These are phyloP conservation scores for Colletotrichum lupini DNA, from an alignment of 2,329 filamentous ascomycete species.

Conservation along the genomic window DNA sequence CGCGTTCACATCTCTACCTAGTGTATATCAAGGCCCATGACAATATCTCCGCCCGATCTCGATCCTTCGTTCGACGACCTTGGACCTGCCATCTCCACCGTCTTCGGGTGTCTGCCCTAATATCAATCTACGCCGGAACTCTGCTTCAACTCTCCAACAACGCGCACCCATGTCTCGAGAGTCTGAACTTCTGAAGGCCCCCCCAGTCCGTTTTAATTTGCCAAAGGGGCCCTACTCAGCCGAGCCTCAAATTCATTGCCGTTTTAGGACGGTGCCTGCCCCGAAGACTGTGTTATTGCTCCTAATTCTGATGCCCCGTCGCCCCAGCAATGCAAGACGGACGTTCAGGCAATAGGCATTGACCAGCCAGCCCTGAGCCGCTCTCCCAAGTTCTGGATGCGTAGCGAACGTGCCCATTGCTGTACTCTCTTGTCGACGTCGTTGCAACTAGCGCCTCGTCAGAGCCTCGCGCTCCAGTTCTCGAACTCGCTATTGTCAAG, in stretches of 20 bases:
- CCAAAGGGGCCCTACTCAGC: slow-evolving; percentile 24
- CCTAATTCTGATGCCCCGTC: slow-evolving; percentile 14
- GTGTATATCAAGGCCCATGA: slow-evolving; percentile 8
- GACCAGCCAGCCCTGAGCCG: not conserved
- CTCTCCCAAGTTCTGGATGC: not conserved
- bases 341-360: not conserved
- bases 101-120: slow-evolving; percentile 3
- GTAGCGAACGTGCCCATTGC: not conserved
- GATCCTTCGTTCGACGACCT: slow-evolving; percentile 11
- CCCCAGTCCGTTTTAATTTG: slow-evolving; percentile 28
- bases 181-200: not conserved
- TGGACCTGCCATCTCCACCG: not conserved
- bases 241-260: slow-evolving; percentile 30
- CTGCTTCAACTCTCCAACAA: not conserved
- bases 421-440: not conserved
- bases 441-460: not conserved
- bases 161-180: slow-evolving; percentile 11
- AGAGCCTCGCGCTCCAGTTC: not conserved
- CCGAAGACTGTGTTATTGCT: slow-evolving; percentile 3
- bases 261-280: slow-evolving; percentile 27
- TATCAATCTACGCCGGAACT: not conserved
- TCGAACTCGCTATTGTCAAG: not conserved
- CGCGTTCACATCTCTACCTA: slow-evolving; percentile 1
- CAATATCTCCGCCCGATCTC: slow-evolving; percentile 26
- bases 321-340: slow-evolving; percentile 26